Conservation (phyloP, 441 rosid species). For the Syzygium syzygioides region DNA sequence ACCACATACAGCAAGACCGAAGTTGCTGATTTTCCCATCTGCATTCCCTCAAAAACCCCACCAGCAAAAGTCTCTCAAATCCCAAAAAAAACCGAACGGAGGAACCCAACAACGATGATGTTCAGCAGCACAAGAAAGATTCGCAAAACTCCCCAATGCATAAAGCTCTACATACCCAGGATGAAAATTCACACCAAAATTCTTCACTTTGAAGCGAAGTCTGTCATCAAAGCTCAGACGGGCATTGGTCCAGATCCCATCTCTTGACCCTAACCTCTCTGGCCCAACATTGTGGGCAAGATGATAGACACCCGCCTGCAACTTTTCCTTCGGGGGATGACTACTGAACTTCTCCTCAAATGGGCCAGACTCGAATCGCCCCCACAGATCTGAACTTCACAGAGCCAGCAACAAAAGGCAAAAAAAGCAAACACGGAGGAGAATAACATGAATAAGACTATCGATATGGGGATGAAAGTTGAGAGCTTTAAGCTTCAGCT, state of each 20-base stretch:
- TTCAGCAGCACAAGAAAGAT: not conserved
- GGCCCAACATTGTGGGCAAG: constrained; percentile 3
- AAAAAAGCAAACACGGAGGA: not conserved
- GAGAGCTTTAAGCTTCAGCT: not conserved
- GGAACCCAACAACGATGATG: not conserved
- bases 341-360: not conserved
- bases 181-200: not conserved
- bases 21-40: constrained; percentile 30
- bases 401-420: not conserved
- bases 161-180: not conserved
- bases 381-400: constrained; percentile 38
- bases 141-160: not conserved
- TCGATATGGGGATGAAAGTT: not conserved
- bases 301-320: constrained; percentile 15
- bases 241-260: not conserved
- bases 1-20: constrained; percentile 20
- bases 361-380: constrained; percentile 3
- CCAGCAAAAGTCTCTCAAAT: not conserved
- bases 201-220: not conserved
- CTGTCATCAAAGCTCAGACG: constrained; percentile 8
- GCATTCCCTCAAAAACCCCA: constrained; percentile 13
- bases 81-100: not conserved
- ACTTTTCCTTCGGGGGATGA: not conserved
- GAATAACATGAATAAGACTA: not conserved
- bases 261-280: constrained; percentile 2